Evolutionary conservation across 1,284 basidiomycete genomes (phyloP).

Genomic region (Trichosporon sp.): DNA sequence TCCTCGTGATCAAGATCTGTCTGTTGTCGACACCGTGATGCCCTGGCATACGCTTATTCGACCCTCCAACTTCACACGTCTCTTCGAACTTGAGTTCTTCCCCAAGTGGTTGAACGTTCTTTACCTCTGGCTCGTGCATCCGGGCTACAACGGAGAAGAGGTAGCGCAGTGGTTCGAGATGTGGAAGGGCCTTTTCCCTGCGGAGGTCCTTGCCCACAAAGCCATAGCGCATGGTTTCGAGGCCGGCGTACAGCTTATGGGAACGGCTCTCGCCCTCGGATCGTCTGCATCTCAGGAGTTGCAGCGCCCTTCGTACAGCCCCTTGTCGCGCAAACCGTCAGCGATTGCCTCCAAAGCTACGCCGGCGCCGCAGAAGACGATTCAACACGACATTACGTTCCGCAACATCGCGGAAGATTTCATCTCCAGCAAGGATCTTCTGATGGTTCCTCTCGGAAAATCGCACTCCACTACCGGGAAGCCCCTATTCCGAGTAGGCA

Average conservation of each 20-base stretch:
- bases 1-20: conserved; percentile 80
- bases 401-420: conserved; percentile 82
- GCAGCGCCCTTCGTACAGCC: conserved; percentile 58
- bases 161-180: conserved; percentile 83
- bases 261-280: conserved; percentile 80
- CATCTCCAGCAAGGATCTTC: conserved; percentile 72
- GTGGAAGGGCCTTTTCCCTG: conserved; percentile 79
- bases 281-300: conserved; percentile 63
- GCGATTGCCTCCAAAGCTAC: background rate
- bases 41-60: conserved; percentile 72
- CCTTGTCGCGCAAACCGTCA: background rate
- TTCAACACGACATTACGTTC: conserved; percentile 66
- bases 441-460: conserved; percentile 79
- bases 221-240: conserved; percentile 74
- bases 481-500: conserved; percentile 77
- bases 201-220: conserved; percentile 60
- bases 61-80: conserved; percentile 67
- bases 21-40: conserved; percentile 66
- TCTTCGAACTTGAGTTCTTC: conserved; percentile 88
- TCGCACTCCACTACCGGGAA: conserved; percentile 77
- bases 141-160: conserved; percentile 76
- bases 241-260: conserved; percentile 82
- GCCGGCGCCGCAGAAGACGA: background rate
- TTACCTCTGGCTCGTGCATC: conserved; percentile 82
- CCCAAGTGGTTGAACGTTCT: conserved; percentile 92